Conservation (phyloP, 176 grass and related monocot species). For the Triticum urartu region DNA sequence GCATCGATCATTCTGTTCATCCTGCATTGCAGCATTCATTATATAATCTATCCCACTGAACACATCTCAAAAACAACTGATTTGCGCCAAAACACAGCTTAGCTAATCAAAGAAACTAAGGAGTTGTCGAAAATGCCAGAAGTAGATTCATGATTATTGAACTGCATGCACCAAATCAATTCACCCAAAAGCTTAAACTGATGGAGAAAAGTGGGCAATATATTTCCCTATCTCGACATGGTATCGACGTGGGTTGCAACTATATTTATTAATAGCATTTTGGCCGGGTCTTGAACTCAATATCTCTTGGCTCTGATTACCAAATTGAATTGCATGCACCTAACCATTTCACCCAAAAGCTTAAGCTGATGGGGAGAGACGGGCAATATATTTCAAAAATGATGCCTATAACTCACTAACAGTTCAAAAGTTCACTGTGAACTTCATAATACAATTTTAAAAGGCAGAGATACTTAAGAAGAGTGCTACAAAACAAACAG, state of each 20-base stretch:
- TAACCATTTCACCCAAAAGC: not conserved
- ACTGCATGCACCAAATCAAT: not conserved
- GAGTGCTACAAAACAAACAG: slow-evolving; percentile 8
- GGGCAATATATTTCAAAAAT: not conserved
- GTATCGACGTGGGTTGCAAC: not conserved
- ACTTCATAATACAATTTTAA: not conserved
- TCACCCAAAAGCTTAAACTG: not conserved
- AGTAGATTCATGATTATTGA: slow-evolving; percentile 12
- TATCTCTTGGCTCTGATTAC: not conserved
- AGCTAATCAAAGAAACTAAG: not conserved
- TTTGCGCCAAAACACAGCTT: slow-evolving; percentile 3
- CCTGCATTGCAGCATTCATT: slow-evolving; percentile 44
- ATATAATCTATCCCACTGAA: slow-evolving; percentile 6
- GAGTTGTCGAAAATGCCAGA: not conserved
- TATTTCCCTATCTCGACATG: not conserved
- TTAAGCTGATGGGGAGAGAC: not conserved
- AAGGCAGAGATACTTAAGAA: slow-evolving; percentile 12
- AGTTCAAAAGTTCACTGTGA: slow-evolving; percentile 15
- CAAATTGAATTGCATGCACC: not conserved
- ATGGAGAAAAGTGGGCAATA: not conserved
- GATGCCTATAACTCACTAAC: not conserved
- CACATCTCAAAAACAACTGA: not conserved
- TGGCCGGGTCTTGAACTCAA: not conserved
- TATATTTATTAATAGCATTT: not conserved
- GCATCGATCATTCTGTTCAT: slow-evolving; percentile 25